Evolutionary conservation across 2,329 filamentous ascomycete genomes (phyloP), one percentile per base, ranked within the genome.

Genomic region (Diaporthe capsici): DNA sequence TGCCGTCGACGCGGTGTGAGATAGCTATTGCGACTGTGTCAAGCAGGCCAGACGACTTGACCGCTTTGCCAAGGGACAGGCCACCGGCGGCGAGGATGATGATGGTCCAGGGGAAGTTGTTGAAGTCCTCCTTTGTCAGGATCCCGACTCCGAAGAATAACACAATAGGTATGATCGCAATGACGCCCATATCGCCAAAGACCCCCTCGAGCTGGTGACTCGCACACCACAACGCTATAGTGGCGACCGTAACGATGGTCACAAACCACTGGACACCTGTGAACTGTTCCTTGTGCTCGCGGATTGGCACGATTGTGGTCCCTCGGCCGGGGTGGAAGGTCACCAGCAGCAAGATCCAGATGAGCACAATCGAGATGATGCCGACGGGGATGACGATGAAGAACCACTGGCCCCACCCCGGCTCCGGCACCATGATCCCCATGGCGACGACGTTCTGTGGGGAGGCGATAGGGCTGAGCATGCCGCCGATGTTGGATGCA

Each of bases 71-170:
- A 0, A 99, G 91, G 1, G 95, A 95, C 47, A 99, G 87, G 10
- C 97, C 97, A 63, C 97, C 97, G 0, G 97, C 96, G 0, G 97
- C 97, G 28, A 99, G 92, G 81, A 99, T 98, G 85, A 99, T 98
- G 84, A 99, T 99, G 28, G 97, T 99, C 97, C 97, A 99, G 53
- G 98, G 93, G 84, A 99, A 99, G 84, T 99, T 99, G 88, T 99
- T 99, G 83, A 99, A 99, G 85, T 99, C 97, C 85, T 98, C 97
- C 85, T 98, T 99, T 67, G 96, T 98, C 44, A 99, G 88, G 79
- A 98, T 96, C 15, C 97, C 97, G 2, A 95, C 96, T 73, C 97
- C 97, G 81, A 99, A 99, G 89, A 99, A 99, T 57, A 98, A 88
- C 4, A 98, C 94, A 71, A 99, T 93, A 8, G 97, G 97, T 76